Percentiles rank a stretch among this genome's conserved stretches.
Conservation (phyloP, 306 rosid genomes). For the Dryas alaskensis region DNA sequence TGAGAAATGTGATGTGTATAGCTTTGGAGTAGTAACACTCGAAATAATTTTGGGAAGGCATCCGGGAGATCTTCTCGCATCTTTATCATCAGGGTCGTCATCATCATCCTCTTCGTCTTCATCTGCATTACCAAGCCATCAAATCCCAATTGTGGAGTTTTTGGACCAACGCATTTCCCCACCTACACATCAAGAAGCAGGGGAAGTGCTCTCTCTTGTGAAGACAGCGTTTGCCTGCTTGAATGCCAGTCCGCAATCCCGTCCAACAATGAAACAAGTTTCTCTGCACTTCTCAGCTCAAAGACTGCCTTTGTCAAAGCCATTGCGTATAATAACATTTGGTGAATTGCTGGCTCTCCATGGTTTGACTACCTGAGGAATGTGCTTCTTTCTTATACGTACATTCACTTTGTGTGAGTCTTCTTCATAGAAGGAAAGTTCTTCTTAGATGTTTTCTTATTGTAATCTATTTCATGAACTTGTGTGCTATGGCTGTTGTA, state of each 20-base stretch:
- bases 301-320: neutral
- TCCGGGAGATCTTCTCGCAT: neutral
- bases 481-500: too few species aligned
- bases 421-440: neutral
- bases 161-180: slow-evolving; percentile 15
- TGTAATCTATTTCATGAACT: neutral
- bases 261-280: slow-evolving; percentile 22
- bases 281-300: neutral
- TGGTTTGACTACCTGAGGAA: neutral
- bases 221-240: neutral
- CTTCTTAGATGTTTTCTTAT: neutral
- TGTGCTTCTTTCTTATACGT: neutral
- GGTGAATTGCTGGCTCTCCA: neutral
- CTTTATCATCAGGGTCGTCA: neutral
- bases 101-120: neutral
- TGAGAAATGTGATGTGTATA: slow-evolving; percentile 15
- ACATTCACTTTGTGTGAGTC: neutral
- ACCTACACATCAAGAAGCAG: neutral
- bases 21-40: slow-evolving; percentile 24
- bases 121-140: neutral
- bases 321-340: neutral
- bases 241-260: neutral
- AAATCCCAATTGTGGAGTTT: neutral
- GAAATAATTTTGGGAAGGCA: slow-evolving; percentile 22
- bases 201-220: neutral